Conservation (phyloP, 139 green algal species). For the Mesotaenium endlicherianum region DNA sequence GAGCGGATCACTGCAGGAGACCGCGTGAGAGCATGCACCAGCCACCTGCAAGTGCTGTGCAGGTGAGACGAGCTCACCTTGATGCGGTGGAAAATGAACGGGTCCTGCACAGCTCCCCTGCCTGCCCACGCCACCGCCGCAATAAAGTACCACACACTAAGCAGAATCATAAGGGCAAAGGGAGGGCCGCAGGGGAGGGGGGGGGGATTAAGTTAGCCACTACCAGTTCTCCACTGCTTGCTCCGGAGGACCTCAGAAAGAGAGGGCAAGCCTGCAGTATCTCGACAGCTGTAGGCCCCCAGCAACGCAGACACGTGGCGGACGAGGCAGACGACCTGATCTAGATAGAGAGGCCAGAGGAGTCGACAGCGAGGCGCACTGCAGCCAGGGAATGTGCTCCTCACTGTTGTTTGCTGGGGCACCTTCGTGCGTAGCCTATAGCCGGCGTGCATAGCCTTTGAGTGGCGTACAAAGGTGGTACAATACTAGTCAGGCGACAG, state of each 20-base stretch:
- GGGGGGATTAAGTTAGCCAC: background rate
- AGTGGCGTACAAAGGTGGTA: too few relatives aligned
- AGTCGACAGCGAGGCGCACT: too few relatives aligned
- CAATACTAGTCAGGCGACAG: background rate
- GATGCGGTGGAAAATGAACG: constrained; percentile 64
- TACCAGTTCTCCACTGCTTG: background rate
- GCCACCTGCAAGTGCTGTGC: too few relatives aligned
- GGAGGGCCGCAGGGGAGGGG: background rate
- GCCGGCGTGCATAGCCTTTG: too few relatives aligned
- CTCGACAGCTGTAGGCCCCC: background rate
- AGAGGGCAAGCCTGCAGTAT: background rate
- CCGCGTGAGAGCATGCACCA: too few relatives aligned
- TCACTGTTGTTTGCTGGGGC: too few relatives aligned
- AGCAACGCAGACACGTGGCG: background rate
- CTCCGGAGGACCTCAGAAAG: background rate
- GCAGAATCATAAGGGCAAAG: background rate
- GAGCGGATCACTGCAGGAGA: too few relatives aligned
- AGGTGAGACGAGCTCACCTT: too few relatives aligned
- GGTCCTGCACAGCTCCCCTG: constrained; percentile 60
- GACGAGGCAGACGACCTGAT: background rate
- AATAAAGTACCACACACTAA: background rate
- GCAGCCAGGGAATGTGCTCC: too few relatives aligned
- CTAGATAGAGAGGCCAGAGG: too few relatives aligned
- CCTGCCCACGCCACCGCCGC: constrained; percentile 58
- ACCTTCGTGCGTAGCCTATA: too few relatives aligned